Evolutionary conservation across 1,139 yeast genomes (phyloP), one percentile per base, ranked within the genome.

Genomic region (Zhuliangozyma blackwelliae): DNA sequence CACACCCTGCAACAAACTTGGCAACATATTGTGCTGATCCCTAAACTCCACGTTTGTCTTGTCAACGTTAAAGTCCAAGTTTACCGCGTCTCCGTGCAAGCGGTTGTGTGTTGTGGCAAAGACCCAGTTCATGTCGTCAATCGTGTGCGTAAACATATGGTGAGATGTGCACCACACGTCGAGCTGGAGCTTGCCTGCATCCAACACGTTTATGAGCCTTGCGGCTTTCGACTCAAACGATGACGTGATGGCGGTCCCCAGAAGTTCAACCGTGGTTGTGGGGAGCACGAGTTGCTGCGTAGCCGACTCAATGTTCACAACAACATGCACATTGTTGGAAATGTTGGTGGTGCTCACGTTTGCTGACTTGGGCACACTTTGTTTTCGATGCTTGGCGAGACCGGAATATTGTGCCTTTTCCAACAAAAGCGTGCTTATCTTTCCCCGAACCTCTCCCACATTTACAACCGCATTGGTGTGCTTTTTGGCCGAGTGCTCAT

Each of bases 361-460:
- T 16, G 16, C 16, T 16, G 16, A 3, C 4, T 16, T 3, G 3
- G 16, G 16, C 16, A 16, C 16, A 16, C 16, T 16, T 16, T 16
- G 16, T 4, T 16, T 16, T 16, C 16, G 16, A 16, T 16, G 16
- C 16, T 16, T 16, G 16, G 4, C 16, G n/a, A n/a, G 22, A 10
- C 5, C 33, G 34, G 22, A 40, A 12, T 5, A 32, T n/a, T 16
- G 34, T 39, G n/a, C 36, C 9, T 25, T 32, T 38, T 44, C 44
- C 12, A 59, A 39, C 0, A 51, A 38, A 1, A 54, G 26, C 1
- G 49, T 38, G 0, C 66, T 50, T 2, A 63, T 33, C 25, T 46
- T 48, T 39, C 68, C 50, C 29, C 54, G 50, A 39, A 55, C 60
- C 3, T 53, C 37, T 3, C 38, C 52, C 19, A 61, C 27, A 36